Conservation (phyloP, 2,329 filamentous ascomycete species). For the Daldinia sp. region DNA sequence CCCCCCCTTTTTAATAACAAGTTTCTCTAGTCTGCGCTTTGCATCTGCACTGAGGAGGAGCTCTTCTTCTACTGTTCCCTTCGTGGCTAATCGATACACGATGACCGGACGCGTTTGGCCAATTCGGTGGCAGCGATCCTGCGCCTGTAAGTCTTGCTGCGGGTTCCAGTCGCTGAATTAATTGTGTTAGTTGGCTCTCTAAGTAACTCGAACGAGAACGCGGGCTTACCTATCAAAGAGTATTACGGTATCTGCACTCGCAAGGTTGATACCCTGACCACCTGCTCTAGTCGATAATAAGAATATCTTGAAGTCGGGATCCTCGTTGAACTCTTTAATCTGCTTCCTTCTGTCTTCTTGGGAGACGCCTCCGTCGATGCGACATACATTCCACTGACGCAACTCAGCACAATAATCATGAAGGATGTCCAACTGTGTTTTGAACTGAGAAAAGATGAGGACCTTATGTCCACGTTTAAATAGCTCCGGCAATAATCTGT, state of each 20-base stretch:
- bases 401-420: constrained; percentile 86
- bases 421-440: constrained; percentile 90
- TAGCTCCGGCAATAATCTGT: constrained; percentile 82
- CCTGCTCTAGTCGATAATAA: constrained; percentile 90
- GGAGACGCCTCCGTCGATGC: constrained; percentile 89
- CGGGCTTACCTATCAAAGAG: constrained; percentile 76
- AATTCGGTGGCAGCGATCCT: constrained; percentile 94
- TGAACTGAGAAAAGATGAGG: constrained; percentile 96
- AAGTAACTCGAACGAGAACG: too few species aligned
- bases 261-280: constrained; percentile 94
- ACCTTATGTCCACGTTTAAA: constrained; percentile 86
- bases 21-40: constrained; percentile 90
- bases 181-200: constrained; percentile 26
- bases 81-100: constrained; percentile 92
- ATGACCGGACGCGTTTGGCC: constrained; percentile 93
- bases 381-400: constrained; percentile 82
- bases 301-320: constrained; percentile 78
- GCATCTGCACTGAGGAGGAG: constrained; percentile 89
- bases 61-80: constrained; percentile 90
- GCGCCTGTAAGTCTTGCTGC: constrained; percentile 95
- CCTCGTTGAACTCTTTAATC: constrained; percentile 78
- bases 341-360: constrained; percentile 78
- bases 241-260: constrained; percentile 90
- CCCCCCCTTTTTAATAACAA: constrained; percentile 94
- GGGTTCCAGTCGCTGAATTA: constrained; percentile 82